Evolutionary conservation across 2,329 filamentous ascomycete species (phyloP).

Genomic region (Arachnomyces sp.): DNA sequence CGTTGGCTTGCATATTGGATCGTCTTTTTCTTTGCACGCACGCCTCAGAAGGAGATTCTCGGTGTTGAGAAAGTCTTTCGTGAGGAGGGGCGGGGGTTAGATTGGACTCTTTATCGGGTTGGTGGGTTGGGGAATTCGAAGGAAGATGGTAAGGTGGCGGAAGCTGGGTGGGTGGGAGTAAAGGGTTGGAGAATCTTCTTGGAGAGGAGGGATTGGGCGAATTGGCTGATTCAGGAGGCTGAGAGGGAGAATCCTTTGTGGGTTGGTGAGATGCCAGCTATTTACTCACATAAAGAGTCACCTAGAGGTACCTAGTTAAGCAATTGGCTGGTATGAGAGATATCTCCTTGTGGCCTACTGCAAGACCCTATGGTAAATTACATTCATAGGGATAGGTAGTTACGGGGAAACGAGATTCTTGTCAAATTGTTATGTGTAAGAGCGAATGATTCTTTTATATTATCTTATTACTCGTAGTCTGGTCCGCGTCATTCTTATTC

Average conservation of each 20-base stretch:
- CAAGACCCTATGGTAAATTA: too few species aligned
- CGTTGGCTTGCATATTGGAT: slow-evolving; percentile 9
- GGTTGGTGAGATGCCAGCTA: slow-evolving; percentile 12
- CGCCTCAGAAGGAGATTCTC: slow-evolving; percentile 9
- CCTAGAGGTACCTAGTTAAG: too few species aligned
- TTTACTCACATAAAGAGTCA: too few species aligned
- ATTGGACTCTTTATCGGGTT: slow-evolving; percentile 13
- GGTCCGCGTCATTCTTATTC: too few species aligned
- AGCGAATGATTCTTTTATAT: too few species aligned
- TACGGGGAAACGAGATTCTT: too few species aligned
- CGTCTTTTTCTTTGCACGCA: slow-evolving; percentile 7
- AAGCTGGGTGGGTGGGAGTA: slow-evolving; percentile 13
- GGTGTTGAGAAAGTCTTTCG: slow-evolving; percentile 10
- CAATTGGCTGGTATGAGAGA: too few species aligned
- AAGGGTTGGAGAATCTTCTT: slow-evolving; percentile 9
- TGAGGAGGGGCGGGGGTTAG: slow-evolving; percentile 9
- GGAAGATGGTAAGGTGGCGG: slow-evolving; percentile 8
- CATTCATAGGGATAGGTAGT: too few species aligned
- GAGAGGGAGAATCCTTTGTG: slow-evolving; percentile 10
- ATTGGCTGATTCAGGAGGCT: slow-evolving; percentile 13
- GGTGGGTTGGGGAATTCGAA: slow-evolving; percentile 7
- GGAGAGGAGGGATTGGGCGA: slow-evolving; percentile 12
- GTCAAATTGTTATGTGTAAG: too few species aligned
- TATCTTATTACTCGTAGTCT: too few species aligned
- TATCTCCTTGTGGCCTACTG: too few species aligned